Conservation (phyloP, 176 grass and related monocot genomes). For the Dactylis glomerata region DNA sequence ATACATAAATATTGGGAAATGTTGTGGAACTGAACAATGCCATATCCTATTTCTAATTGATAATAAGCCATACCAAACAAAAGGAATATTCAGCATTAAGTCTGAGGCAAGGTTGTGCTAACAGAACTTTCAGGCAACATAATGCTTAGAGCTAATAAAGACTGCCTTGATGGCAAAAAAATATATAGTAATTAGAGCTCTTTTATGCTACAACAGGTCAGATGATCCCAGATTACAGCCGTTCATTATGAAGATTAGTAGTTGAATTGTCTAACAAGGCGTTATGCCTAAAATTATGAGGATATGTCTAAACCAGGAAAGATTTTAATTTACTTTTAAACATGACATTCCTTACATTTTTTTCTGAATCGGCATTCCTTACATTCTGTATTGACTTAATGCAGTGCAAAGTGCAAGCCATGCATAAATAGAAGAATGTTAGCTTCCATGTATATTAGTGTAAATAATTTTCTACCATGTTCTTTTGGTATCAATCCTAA, state of each 20-base stretch:
- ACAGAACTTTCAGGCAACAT: slow-evolving; percentile 8
- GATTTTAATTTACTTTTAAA: background rate
- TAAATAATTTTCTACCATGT: background rate
- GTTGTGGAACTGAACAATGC: background rate
- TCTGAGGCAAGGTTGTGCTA: background rate
- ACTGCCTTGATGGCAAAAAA: background rate
- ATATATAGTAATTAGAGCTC: background rate
- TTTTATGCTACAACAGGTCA: background rate
- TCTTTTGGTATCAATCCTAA: background rate
- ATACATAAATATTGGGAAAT: background rate
- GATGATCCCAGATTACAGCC: background rate
- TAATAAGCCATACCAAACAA: background rate
- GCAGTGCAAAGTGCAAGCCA: background rate
- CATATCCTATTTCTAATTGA: background rate
- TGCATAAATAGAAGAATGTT: background rate
- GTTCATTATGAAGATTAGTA: background rate
- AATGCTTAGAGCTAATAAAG: background rate
- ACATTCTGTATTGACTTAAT: background rate
- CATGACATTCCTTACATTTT: background rate
- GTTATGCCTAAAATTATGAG: background rate
- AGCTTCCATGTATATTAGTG: background rate
- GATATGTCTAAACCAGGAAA: background rate
- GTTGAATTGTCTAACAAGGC: background rate
- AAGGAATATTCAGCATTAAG: background rate
- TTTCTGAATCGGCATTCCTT: background rate